phyloP scores from a whole-genome alignment of 2,329 filamentous ascomycete species.

The Diaporthe citrichinensis region DNA sequence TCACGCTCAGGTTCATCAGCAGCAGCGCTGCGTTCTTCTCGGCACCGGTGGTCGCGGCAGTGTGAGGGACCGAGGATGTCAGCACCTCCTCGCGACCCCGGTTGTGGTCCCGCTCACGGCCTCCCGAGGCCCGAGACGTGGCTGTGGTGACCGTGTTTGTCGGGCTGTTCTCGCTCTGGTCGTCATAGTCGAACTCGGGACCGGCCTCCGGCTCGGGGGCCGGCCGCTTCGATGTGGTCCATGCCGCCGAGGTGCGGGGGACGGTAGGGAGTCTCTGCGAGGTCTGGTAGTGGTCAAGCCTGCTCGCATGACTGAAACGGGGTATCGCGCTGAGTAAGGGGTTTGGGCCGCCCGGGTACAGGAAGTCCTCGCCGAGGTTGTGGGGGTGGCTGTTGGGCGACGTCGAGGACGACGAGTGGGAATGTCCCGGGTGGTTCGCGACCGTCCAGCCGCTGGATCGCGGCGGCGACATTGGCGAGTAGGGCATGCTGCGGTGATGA shows the following conservation, averaged over 20 bases:
- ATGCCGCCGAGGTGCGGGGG: conserved; percentile 12
- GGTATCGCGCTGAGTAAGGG: conserved; percentile 62
- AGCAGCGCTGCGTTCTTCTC: conserved; percentile 64
- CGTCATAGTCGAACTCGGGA: conserved; percentile 44
- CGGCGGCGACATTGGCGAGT: conserved; percentile 37
- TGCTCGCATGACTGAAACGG: conserved; percentile 47
- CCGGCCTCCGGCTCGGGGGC: conserved; percentile 45
- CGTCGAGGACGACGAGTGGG: conserved; percentile 19
- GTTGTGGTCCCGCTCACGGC: background rate
- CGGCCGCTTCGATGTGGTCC: conserved; percentile 35
- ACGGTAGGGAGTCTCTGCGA: conserved; percentile 33
- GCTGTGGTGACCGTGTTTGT: conserved; percentile 38
- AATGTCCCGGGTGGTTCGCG: conserved; percentile 46
- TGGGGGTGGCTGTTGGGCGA: conserved; percentile 41
- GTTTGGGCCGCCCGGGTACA: conserved; percentile 50
- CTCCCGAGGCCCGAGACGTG: conserved; percentile 16
- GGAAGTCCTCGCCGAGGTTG: conserved; percentile 41
- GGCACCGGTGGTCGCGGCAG: conserved; percentile 46
- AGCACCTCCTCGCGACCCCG: background rate
- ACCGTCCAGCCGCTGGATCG: conserved; percentile 43
- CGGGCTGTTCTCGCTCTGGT: conserved; percentile 43
- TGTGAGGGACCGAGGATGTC: background rate
- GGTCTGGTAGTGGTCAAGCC: conserved; percentile 34
- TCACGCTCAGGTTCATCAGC: conserved; percentile 62
- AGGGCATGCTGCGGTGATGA: conserved; percentile 31